phyloP scores from a whole-genome alignment of 1,284 basidiomycete species.

The Marasmius oreades region DNA sequence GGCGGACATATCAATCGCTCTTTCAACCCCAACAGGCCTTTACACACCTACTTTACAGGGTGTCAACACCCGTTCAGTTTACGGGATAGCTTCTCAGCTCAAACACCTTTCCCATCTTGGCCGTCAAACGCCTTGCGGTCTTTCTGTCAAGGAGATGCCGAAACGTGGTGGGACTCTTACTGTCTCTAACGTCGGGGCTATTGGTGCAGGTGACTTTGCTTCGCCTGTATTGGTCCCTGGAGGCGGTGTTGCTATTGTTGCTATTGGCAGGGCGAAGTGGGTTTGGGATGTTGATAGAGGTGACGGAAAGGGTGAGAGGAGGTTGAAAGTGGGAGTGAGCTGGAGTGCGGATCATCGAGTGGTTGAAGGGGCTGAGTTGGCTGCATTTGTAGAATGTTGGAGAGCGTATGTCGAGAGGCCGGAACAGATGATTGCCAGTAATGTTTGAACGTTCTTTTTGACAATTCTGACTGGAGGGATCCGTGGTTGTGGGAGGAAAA shows the following conservation, averaged over 20 bases:
- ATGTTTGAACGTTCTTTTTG: constrained; percentile 33
- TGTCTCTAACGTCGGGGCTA: constrained; percentile 83
- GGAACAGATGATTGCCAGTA: constrained; percentile 65
- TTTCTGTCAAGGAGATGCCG: constrained; percentile 63
- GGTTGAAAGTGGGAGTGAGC: constrained; percentile 74
- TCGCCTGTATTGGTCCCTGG: constrained; percentile 83
- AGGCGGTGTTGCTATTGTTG: constrained; percentile 89
- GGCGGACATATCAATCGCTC: constrained; percentile 71
- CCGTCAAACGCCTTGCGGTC: constrained; percentile 60
- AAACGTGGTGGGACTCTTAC: constrained; percentile 76
- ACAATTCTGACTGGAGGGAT: no score
- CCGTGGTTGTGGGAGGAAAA: no score
- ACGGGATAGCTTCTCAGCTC: constrained; percentile 63
- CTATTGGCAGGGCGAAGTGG: constrained; percentile 84
- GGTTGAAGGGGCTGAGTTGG: constrained; percentile 90
- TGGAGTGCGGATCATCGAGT: constrained; percentile 92
- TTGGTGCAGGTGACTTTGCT: constrained; percentile 72
- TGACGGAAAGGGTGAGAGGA: constrained; percentile 45
- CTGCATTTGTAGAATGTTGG: constrained; percentile 89
- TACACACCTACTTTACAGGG: constrained; percentile 82
- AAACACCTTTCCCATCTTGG: constrained; percentile 61
- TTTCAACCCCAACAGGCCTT: constrained; percentile 81
- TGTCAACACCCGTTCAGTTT: constrained; percentile 59
- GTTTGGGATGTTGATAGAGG: constrained; percentile 60
- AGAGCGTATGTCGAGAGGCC: constrained; percentile 82